These are phyloP conservation scores for Magnusiomyces tetraspermus DNA, from an alignment of 1,139 yeast species.

Conservation along the genomic window DNA sequence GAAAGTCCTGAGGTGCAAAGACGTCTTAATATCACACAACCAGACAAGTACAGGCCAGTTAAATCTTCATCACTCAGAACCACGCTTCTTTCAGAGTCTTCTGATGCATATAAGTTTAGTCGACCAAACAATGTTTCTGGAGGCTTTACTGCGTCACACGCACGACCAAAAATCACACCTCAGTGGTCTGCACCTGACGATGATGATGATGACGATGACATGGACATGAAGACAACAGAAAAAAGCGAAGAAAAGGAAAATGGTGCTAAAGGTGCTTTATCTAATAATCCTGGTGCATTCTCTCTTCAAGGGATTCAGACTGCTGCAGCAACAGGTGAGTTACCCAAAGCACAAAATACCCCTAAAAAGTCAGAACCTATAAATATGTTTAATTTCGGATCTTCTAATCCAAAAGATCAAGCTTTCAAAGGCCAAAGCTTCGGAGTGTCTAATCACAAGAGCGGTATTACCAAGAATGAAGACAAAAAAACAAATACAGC, in stretches of 20 bases:
- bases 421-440: neutral
- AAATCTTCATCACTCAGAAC: constrained; percentile 24
- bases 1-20: constrained; percentile 14
- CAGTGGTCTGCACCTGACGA: constrained; percentile 11
- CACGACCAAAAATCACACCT: constrained; percentile 9
- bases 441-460: neutral
- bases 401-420: neutral
- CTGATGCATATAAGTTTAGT: constrained; percentile 21
- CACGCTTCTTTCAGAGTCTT: constrained; percentile 18
- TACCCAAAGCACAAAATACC: neutral
- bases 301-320: neutral
- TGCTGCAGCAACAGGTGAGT: constrained; percentile 1
- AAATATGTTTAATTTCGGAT: neutral
- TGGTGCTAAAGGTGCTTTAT: neutral
- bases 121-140: constrained; percentile 19
- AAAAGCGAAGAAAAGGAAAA: neutral
- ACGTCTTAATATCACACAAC: constrained; percentile 9
- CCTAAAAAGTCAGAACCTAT: neutral
- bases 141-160: constrained; percentile 16
- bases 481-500: neutral
- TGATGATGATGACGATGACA: constrained; percentile 9
- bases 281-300: neutral
- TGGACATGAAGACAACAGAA: constrained; percentile 7
- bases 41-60: constrained; percentile 23
- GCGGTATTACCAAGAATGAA: neutral